Base-by-base conservation (phyloP, 2,329 filamentous ascomycete genomes). In the Zarea fungicola region DNA sequence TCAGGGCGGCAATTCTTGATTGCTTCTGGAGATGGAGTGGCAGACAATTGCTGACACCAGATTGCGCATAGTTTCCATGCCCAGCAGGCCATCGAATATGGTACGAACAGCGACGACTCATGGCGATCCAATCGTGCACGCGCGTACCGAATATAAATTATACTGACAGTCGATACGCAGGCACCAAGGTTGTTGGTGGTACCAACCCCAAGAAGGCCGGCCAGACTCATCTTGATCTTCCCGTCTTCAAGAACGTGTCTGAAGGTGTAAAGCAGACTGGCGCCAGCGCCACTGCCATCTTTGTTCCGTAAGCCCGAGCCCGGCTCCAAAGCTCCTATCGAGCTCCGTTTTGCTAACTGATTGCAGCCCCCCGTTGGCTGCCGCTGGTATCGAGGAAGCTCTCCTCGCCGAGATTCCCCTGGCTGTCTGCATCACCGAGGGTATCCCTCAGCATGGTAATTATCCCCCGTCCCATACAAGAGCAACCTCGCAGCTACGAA, bases 141-240 rank as follows among this genome's bases (percentile, higher is more conserved):
- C n/a, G 10, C 23, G 7, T 25, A 13, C 18, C 37, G 11, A 40
- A 21, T n/a, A 9, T 11, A 2, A 9, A 22, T 6, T 18, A 18
- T 22, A 19, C 37, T 47, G 39, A 42, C 28, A 10, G 26, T 19
- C 16, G 3, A 34, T 22, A 3, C 23, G 55, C 62, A 95, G 89
- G 92, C 69, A 99, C 93, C 62, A 92, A 96, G 69, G 89, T 99
- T 59, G 90, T 99, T 59, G 93, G 93, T 70, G 93, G 93, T 67
- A 97, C 92, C 65, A 97, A 97, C 78, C 93, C 93, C 67, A 97
- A 96, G 81, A 99, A 99, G 79, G 93, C 93, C 58, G 93, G 93
- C 65, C 74, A 81, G 63, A 85, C 83, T 67, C 93, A 99, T 73
- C 83, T 99, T 55, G 89, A 84, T 67, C 86, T 87, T 60, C 93